Percentiles rank a stretch among this genome's conserved stretches.
phyloP scores from a whole-genome alignment of 2,329 filamentous ascomycete genomes.

The Diplocarpon rosae region DNA sequence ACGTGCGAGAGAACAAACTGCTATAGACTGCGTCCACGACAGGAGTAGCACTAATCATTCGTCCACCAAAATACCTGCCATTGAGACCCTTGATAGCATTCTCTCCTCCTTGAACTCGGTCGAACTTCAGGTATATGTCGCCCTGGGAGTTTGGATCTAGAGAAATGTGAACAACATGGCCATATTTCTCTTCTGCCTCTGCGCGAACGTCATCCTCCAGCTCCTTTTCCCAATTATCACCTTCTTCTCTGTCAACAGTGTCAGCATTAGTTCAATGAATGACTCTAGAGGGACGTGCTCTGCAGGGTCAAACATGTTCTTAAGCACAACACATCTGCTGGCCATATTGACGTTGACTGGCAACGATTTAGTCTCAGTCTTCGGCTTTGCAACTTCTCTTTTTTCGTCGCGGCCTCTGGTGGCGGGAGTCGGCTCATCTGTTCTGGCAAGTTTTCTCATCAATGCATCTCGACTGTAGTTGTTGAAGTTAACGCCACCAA shows the following conservation, averaged over 20 bases:
- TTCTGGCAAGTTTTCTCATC: slow-evolving; percentile 96
- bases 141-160: slow-evolving; percentile 88
- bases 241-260: slow-evolving; percentile 56
- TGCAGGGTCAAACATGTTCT: slow-evolving; percentile 88
- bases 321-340: slow-evolving; percentile 84
- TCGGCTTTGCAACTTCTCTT: slow-evolving; percentile 64
- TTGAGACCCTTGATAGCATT: slow-evolving; percentile 98
- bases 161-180: slow-evolving; percentile 92
- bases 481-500: slow-evolving; percentile 98
- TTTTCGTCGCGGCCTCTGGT: slow-evolving; percentile 46
- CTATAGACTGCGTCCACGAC: slow-evolving; percentile 98
- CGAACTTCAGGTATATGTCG: slow-evolving; percentile 98
- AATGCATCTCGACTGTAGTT: slow-evolving; percentile 97
- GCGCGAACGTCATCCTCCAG: slow-evolving; percentile 85
- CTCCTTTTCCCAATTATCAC: slow-evolving; percentile 82
- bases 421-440: slow-evolving; percentile 64
- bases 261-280: slow-evolving; percentile 26
- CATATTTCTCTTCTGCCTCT: slow-evolving; percentile 93
- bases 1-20: slow-evolving; percentile 79
- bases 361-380: slow-evolving; percentile 65
- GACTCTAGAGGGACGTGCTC: slow-evolving; percentile 52
- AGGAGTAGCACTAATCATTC: slow-evolving; percentile 85
- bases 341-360: slow-evolving; percentile 85
- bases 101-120: slow-evolving; percentile 86
- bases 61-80: slow-evolving; percentile 87